phyloP scores from a whole-genome alignment of 352 stramenopile genomes.

The Phytophthora pseudosyringae region DNA sequence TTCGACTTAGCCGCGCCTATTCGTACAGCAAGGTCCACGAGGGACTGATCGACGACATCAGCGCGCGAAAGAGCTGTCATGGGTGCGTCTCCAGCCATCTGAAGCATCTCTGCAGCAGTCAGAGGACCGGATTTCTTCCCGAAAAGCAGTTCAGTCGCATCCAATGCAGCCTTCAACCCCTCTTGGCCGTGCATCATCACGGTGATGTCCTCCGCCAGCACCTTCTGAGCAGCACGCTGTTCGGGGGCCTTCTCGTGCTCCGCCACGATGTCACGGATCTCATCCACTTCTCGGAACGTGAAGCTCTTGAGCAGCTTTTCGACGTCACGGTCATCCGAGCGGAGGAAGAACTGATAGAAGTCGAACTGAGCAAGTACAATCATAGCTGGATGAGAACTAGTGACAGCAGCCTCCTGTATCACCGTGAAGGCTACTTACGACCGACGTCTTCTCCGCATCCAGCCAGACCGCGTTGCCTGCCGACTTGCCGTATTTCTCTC shows the following conservation, averaged over 20 bases:
- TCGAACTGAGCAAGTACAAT: conserved; percentile 68
- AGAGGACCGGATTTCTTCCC: conserved; percentile 65
- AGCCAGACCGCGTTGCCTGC: conserved; percentile 98
- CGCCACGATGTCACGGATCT: conserved; percentile 91
- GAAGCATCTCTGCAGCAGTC: conserved; percentile 70
- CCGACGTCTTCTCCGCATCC: conserved; percentile 93
- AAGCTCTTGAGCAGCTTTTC: conserved; percentile 97
- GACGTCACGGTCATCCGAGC: conserved; percentile 92
- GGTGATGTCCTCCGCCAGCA: conserved; percentile 88
- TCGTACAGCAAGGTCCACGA: conserved; percentile 93
- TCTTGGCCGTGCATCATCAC: conserved; percentile 94
- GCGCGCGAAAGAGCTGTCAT: conserved; percentile 41
- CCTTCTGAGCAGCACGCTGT: conserved; percentile 75
- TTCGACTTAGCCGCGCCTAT: conserved; percentile 93
- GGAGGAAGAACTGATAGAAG: conserved; percentile 95
- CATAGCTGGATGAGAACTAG: neutral
- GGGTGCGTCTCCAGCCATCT: conserved; percentile 73
- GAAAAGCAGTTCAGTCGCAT: conserved; percentile 74
- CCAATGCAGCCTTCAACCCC: conserved; percentile 68
- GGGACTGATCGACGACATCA: conserved; percentile 71
- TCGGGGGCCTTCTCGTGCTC: conserved; percentile 82
- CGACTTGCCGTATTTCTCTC: conserved; percentile 99
- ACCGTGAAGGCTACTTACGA: conserved; percentile 83
- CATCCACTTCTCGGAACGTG: conserved; percentile 95
- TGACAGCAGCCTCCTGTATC: conserved; percentile 4